Base-by-base conservation (phyloP, 106 monocot species). In the Acorus calamus region DNA sequence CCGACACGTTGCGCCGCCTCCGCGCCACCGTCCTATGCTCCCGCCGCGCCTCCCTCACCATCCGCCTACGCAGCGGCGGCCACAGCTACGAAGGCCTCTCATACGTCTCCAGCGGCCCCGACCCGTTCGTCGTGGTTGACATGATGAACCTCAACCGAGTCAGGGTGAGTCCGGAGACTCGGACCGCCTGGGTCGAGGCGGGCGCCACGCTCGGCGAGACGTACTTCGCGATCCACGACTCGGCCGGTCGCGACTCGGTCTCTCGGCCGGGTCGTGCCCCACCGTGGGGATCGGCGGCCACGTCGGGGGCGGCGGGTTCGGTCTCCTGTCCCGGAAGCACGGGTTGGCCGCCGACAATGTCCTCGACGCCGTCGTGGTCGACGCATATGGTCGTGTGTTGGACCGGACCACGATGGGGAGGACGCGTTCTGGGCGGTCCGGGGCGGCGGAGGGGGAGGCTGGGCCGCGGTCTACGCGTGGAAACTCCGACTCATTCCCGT, bases 341-440 rank as follows among this genome's bases (percentile, higher is more conserved):
- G 86, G 86, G 3, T 74, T 87, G n/a, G 86, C 86, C 0, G 82
- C 77, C n/a, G 86, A 87, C 74, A 77, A 74, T 61, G 83, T 83
- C 6, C 0, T 83, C 43, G 86, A 87, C 65, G 79, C 83, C 1
- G 9, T 87, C 53, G 57, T 87, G 49, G 43, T 87, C 47, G 68
- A 74, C 62, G 6, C 79, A 2, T 45, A 56, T 1, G 79, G 79
- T 13, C 61, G 71, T 0, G 44, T 73, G 6, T 41, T 83, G 28
- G 67, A 66, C 60, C 66, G 77, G 2, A 59, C 50, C 3, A 12
- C 66, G 0, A 83, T 87, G 83, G 79, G 74, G 12, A 83, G 61
- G 86, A 87, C 47, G 64, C 72, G 6, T 87, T 83, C 64, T 87
- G 86, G 86, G 86, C 83, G 1, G 74, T 87, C 55, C 76, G 86